Evolutionary conservation across 257 asterid genomes (phyloP), one percentile per base, ranked within the genome.

Genomic region (Gardenia jasminoides): DNA sequence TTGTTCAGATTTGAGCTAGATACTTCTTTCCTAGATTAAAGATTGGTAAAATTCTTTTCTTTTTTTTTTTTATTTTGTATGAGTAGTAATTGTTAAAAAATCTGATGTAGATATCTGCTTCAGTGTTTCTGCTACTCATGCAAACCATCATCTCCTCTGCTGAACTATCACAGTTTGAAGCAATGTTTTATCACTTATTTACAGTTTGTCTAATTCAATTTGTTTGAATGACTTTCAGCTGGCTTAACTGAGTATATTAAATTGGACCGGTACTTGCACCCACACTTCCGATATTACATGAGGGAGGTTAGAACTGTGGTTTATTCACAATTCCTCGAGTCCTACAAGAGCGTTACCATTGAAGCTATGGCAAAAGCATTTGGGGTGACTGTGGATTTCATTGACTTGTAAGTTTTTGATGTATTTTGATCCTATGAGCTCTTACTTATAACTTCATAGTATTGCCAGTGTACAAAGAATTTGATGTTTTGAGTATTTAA

Each of bases 331-430:
- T 94, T 94, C 89, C 80, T 92, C 79, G 97, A 92, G 72, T 89
- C 97, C 17, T 92, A 92, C 89, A 92, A 92, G 80, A 92, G 97
- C 67, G 97, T 92, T 5, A 92, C 95, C 6, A 88, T 92, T 28
- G 95, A 92, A 79, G 97, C 95, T 50, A 92, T 92, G 97, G 95
- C 97, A 44, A 88, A 86, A 70, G 93, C 95, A 39, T 92, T 92
- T 82, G 97, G 97, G 26, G 97, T 92, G 39, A 80, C 97, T 0
- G 92, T 87, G 26, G 91, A 92, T 74, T 92, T 92, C 89, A 92
- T 92, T 36, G 97, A 92, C 76, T 50, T 88, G 97, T 90, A 80
- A 85, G 93, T 85, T 26, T 52, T 39, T 62, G 44, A 72, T 28
- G 28, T 10, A 52, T 41, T n/a, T 61, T 39, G 41, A 58, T 68